Evolutionary conservation across 768 basidiomycete genomes (phyloP).

Genomic region (Trametes sanguinea): DNA sequence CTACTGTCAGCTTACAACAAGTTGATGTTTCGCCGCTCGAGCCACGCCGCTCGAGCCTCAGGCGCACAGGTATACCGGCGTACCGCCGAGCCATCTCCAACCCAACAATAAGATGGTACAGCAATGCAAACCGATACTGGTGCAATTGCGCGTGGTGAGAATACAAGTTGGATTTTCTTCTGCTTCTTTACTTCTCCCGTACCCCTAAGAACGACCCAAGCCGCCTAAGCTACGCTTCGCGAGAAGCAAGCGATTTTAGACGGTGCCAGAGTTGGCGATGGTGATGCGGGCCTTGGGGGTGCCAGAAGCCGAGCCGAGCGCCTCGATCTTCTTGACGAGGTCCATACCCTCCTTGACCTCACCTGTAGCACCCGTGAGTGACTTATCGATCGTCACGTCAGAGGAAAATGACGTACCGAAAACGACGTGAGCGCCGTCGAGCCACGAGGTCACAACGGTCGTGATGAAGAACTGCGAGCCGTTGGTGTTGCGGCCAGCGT

Average conservation of each 20-base stretch:
- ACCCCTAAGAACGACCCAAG: background rate
- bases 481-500: conserved; percentile 79
- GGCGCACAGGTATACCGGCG: no score
- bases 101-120: conserved; percentile 2
- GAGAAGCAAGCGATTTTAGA: conserved; percentile 21
- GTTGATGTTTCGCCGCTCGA: no score
- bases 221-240: background rate
- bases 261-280: conserved; percentile 29
- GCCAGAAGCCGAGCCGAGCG: conserved; percentile 31
- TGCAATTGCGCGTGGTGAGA: conserved; percentile 20
- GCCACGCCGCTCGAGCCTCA: no score
- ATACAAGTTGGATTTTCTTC: conserved; percentile 28
- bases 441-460: conserved; percentile 74
- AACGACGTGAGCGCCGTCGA: conserved; percentile 84
- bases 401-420: conserved; percentile 55
- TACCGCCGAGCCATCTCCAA: no score
- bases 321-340: conserved; percentile 62
- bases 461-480: conserved; percentile 94
- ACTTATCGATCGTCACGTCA: background rate
- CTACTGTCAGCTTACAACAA: no score
- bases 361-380: conserved; percentile 30
- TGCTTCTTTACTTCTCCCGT: conserved; percentile 22
- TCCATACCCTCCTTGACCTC: conserved; percentile 65
- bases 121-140: background rate
- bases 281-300: conserved; percentile 29